Percentiles rank a stretch among this genome's conserved stretches.
Evolutionary conservation across 257 asterid species (phyloP).

Genomic region (Nicotiana sylvestris): DNA sequence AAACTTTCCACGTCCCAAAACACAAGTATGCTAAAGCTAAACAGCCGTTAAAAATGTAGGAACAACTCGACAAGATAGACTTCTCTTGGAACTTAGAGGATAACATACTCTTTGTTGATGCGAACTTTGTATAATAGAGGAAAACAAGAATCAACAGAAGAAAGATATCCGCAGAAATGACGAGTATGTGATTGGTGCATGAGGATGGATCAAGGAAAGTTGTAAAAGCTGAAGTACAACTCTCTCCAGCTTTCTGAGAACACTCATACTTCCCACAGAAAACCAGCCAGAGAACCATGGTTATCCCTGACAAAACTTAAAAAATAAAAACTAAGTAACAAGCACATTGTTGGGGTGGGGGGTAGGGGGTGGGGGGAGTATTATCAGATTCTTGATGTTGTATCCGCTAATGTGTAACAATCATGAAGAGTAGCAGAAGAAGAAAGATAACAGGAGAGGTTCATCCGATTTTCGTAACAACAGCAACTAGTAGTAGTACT

Average conservation of each 20-base stretch:
- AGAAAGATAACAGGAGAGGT: background rate
- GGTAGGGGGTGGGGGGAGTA: background rate
- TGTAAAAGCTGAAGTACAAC: background rate
- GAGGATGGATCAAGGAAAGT: slow-evolving; percentile 16
- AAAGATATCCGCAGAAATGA: slow-evolving; percentile 16
- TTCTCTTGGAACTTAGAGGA: background rate
- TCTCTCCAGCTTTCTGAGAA: background rate
- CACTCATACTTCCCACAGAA: slow-evolving; percentile 21
- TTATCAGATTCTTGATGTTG: background rate
- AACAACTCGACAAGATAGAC: slow-evolving; percentile 9
- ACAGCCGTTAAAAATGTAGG: slow-evolving; percentile 8
- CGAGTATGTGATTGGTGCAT: slow-evolving; percentile 7
- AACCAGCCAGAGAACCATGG: slow-evolving; percentile 7
- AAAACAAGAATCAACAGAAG: slow-evolving; percentile 12
- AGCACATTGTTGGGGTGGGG: background rate
- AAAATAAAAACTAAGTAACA: background rate
- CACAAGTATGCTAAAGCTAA: slow-evolving; percentile 14
- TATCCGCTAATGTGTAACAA: background rate
- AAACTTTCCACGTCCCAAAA: slow-evolving; percentile 14
- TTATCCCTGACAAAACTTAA: background rate
- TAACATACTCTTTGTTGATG: background rate
- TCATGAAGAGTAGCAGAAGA: background rate
- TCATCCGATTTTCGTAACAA: background rate
- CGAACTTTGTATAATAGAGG: background rate
- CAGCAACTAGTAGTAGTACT: background rate